These are phyloP conservation scores for Fusarium sp. DNA, from an alignment of 2,329 filamentous ascomycete species.

Conservation along the genomic window DNA sequence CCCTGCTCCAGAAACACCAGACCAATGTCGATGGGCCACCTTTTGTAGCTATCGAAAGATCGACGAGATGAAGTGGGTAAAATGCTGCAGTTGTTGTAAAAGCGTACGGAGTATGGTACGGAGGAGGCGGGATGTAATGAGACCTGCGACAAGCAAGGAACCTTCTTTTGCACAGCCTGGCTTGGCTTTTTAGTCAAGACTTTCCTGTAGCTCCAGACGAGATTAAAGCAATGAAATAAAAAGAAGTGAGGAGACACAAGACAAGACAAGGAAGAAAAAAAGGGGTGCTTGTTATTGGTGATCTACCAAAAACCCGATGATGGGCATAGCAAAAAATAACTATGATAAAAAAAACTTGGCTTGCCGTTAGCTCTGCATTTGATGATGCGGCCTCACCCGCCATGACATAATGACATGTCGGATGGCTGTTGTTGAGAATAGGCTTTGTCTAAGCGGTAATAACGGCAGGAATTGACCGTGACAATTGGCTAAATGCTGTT, in stretches of 20 bases:
- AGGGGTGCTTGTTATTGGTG: not conserved
- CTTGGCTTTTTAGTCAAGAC: slow-evolving; percentile 32
- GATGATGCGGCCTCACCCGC: slow-evolving; percentile 34
- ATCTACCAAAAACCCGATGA: not conserved
- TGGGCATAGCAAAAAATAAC: not conserved
- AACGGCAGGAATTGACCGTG: slow-evolving; percentile 9
- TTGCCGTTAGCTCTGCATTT: slow-evolving; percentile 27
- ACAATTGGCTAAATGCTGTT: slow-evolving; percentile 20
- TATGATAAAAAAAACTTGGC: slow-evolving; percentile 13
- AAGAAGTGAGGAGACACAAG: slow-evolving; percentile 1
- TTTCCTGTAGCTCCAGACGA: slow-evolving; percentile 12
- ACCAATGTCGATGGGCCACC: slow-evolving; percentile 30
- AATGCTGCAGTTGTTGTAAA: not conserved
- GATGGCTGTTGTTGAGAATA: not conserved
- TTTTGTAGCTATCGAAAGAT: slow-evolving; percentile 35
- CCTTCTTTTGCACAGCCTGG: slow-evolving; percentile 35
- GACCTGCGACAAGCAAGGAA: slow-evolving; percentile 12
- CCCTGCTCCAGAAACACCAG: slow-evolving; percentile 35
- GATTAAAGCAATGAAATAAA: slow-evolving; percentile 21
- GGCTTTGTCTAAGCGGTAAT: slow-evolving; percentile 12
- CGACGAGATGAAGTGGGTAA: slow-evolving; percentile 29
- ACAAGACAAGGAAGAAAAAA: not conserved
- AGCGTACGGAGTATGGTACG: slow-evolving; percentile 13
- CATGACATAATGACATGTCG: slow-evolving; percentile 39
- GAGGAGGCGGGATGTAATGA: slow-evolving; percentile 26